Evolutionary conservation across 1,284 basidiomycete genomes (phyloP), one percentile per base, ranked within the genome.

Genomic region (Naganishia albida): DNA sequence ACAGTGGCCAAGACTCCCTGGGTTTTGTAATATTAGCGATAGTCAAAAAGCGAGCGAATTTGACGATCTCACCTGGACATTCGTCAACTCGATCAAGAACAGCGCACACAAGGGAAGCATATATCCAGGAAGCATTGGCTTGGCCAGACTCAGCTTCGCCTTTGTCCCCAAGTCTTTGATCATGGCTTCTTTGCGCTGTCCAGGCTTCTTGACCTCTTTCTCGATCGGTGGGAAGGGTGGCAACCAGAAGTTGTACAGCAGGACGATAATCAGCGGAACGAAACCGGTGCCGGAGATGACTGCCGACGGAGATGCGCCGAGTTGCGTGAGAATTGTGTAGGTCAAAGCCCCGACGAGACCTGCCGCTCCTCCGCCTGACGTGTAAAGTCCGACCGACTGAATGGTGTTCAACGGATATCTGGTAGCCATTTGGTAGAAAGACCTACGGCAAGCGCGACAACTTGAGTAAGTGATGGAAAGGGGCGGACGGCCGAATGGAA

Each of bases 361-460:
- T 34, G 63, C 63, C 20, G 63, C 63, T 23, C 63, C 63, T 52
- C 63, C 63, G 3, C 63, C 63, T 1, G 63, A 65, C 7, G 63
- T 65, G 48, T 65, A 65, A 0, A 65, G 63, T 7, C 63, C 63
- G 28, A 65, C 55, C 13, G 63, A 65, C 43, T 65, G 63, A 0
- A 57, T 50, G 40, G 56, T 65, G 25, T 65, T 65, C 25, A 51
- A 34, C n/a, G 54, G 54, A 50, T 57, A 65, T 3, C 63, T 34
- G 7, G 63, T 65, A 2, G 63, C 55, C 63, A 65, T 65, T 40
- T 65, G 63, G 20, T 65, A 65, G n/a, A 65, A 65, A 4, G 63
- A 57, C 26, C 63, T 65, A n/a, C n/a, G n/a, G 48, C 15, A 43
- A 43, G 12, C n/a, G 15, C 18, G 4, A 48, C 30, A 23, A n/a